Percentiles rank a stretch among this genome's conserved stretches.
Evolutionary conservation across 164 flowering plant genomes (phyloP).

Genomic region (Saururus chinensis): DNA sequence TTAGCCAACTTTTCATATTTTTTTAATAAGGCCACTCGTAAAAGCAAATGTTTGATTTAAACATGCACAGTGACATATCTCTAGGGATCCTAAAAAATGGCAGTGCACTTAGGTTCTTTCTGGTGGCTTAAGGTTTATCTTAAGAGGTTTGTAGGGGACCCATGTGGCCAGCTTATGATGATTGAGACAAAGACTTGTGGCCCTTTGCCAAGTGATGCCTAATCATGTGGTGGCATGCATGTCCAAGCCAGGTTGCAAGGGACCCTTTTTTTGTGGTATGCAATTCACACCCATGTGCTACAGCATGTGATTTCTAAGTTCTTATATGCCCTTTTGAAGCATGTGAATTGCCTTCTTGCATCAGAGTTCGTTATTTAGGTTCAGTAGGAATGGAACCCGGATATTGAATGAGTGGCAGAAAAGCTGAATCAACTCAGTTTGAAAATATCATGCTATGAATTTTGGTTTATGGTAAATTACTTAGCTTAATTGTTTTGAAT

Average conservation of each 20-base stretch:
- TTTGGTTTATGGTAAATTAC: no score
- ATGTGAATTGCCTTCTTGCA: no score
- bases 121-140: background rate
- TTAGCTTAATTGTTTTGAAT: no score
- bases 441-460: no score
- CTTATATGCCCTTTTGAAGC: no score
- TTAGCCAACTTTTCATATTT: background rate
- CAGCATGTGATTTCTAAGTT: no score
- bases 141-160: background rate
- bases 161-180: slow-evolving; percentile 7
- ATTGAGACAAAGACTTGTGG: background rate
- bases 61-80: background rate
- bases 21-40: background rate
- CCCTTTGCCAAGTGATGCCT: background rate
- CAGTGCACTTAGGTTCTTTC: background rate
- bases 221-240: slow-evolving; percentile 4
- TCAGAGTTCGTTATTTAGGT: no score
- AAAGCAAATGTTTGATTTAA: background rate
- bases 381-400: no score
- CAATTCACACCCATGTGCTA: no score
- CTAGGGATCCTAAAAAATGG: slow-evolving; percentile 1
- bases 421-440: no score
- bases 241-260: background rate
- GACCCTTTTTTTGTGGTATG: no score
- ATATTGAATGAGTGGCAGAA: no score